These are phyloP conservation scores for Cocos nucifera DNA, from an alignment of 176 grass and related monocot genomes.

Conservation along the genomic window DNA sequence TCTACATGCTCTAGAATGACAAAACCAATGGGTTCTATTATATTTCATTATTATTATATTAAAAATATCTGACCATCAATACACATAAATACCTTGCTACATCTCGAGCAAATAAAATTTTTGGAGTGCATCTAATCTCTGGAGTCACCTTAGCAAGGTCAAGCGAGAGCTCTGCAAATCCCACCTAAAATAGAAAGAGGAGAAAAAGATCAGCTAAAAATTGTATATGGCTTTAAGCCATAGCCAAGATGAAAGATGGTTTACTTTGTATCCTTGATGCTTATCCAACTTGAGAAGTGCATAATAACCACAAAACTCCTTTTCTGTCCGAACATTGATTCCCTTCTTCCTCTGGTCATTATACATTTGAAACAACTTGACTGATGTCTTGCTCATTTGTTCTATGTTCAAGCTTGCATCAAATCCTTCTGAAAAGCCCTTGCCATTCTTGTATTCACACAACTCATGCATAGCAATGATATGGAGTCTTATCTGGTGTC, in stretches of 20 bases:
- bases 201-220: conserved; percentile 10
- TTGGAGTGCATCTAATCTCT: conserved; percentile 61
- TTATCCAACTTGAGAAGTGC: conserved; percentile 96
- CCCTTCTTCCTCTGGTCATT: conserved; percentile 84
- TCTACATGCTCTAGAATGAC: too few relatives aligned
- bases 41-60: too few relatives aligned
- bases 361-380: conserved; percentile 97
- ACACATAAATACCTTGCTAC: conserved; percentile 59
- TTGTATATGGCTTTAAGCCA: too few relatives aligned
- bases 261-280: conserved; percentile 95
- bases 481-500: conserved; percentile 80
- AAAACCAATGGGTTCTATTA: too few relatives aligned
- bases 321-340: conserved; percentile 58
- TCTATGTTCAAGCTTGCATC: conserved; percentile 97
- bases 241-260: not conserved
- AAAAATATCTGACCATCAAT: too few relatives aligned
- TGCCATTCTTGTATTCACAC: conserved; percentile 85
- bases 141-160: conserved; percentile 96
- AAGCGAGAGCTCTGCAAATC: conserved; percentile 72
- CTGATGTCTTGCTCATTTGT: conserved; percentile 96
- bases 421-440: conserved; percentile 94
- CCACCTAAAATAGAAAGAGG: conserved; percentile 46
- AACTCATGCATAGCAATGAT: conserved; percentile 92
- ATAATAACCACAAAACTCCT: conserved; percentile 94
- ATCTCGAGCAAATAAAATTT: conserved; percentile 79